Evolutionary conservation across 192 early-diverging fungal species (phyloP).

Genomic region (Gryganskiella cystojenkinii): DNA sequence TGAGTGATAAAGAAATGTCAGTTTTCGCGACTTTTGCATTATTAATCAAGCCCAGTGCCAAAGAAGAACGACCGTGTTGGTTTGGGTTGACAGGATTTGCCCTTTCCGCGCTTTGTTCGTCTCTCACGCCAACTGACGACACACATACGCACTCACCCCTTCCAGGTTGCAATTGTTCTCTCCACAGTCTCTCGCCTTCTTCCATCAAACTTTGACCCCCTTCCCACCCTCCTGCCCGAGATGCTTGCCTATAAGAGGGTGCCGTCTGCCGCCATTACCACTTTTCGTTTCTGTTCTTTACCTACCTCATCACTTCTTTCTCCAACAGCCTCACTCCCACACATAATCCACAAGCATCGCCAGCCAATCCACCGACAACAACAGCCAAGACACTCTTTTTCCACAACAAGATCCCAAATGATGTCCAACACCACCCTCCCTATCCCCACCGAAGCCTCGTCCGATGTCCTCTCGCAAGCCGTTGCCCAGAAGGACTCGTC

Average conservation of each 20-base stretch:
- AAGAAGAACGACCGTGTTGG: neutral
- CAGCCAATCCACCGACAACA: too few species aligned
- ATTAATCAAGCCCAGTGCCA: neutral
- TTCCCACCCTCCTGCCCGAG: too few species aligned
- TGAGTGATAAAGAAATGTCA: neutral
- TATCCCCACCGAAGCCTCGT: slow-evolving; percentile 18
- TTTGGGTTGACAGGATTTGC: too few species aligned
- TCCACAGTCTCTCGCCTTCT: too few species aligned
- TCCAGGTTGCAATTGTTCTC: neutral
- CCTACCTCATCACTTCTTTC: too few species aligned
- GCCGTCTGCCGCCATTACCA: neutral
- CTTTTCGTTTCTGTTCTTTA: slow-evolving; percentile 2
- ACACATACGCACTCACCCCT: neutral
- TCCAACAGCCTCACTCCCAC: neutral
- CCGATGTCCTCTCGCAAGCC: slow-evolving; percentile 14
- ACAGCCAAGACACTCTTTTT: too few species aligned
- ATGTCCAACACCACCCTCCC: slow-evolving; percentile 19
- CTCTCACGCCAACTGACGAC: slow-evolving; percentile 28
- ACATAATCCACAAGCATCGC: neutral
- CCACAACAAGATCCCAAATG: slow-evolving; percentile 4
- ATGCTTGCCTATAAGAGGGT: slow-evolving; percentile 12
- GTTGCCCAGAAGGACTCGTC: slow-evolving; percentile 13
- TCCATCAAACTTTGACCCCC: too few species aligned
- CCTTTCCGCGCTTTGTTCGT: too few species aligned
- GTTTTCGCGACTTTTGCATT: slow-evolving; percentile 1